Evolutionary conservation across 176 grass and related monocot genomes (phyloP).

Genomic region (Hyparrhenia diplandra): DNA sequence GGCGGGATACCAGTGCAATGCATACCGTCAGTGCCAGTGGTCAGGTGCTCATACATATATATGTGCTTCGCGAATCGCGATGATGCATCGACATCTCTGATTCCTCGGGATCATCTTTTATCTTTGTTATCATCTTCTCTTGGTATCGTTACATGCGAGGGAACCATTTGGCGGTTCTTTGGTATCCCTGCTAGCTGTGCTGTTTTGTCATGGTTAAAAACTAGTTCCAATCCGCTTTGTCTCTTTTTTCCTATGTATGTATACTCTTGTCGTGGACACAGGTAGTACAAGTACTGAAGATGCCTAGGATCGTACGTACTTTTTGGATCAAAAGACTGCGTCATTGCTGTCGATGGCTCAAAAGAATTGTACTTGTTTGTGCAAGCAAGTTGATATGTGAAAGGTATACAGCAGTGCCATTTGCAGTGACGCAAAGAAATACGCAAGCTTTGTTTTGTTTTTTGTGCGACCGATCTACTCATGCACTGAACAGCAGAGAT

Average conservation of each 20-base stretch:
- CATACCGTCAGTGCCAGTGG: not conserved
- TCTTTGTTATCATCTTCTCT: conserved; percentile 1
- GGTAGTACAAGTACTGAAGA: too few species aligned
- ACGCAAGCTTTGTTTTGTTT: conserved; percentile 2
- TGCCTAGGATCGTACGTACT: too few species aligned
- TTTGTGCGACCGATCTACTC: not conserved
- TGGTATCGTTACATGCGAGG: conserved; percentile 18
- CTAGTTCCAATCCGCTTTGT: conserved; percentile 9
- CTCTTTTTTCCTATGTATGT: not conserved
- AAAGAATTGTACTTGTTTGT: not conserved
- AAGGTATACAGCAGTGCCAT: not conserved
- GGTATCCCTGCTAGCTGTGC: not conserved
- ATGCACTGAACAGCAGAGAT: not conserved
- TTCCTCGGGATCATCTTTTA: conserved; percentile 15
- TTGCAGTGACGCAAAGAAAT: not conserved
- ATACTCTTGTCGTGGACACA: not conserved
- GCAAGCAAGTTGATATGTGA: not conserved
- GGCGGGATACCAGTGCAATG: not conserved
- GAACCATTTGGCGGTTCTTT: conserved; percentile 20
- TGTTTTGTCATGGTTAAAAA: conserved; percentile 15
- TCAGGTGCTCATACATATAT: conserved; percentile 15
- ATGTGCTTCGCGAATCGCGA: not conserved
- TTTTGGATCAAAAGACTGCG: not conserved
- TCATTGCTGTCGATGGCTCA: not conserved
- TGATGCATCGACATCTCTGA: not conserved